Evolutionary conservation across 805 yeast species (phyloP), one percentile per base, ranked within the genome.

Genomic region (Blastobotrys attinorum): DNA sequence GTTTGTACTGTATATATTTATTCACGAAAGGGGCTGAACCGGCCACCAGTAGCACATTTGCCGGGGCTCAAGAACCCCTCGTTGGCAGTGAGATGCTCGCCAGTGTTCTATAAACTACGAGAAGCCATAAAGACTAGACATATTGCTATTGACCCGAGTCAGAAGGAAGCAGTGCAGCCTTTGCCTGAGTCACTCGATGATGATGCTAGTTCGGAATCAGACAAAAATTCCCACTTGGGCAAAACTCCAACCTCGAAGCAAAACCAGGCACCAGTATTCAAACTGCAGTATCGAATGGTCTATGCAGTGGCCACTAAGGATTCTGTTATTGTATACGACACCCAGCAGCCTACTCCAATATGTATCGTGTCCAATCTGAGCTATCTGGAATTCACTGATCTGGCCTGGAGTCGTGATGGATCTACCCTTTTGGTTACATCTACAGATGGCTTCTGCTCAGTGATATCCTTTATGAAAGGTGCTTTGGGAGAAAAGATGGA

Each of bases 261-360:
- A 10, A 5, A 18, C 10, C 23, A 40, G 22, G 39, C 44, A 8
- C 61, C 67, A 1, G 72, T 71, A 11, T 72, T 86, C 47, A 62
- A 67, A 3, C 62, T 89, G 37, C 83, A 86, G 1, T 88, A 92
- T 57, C 75, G 87, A 49, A 75, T 92, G 77, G 65, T 90, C 0
- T 89, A 83, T 65, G 97, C 97, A 0, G 83, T 92, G 16, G 97
- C 96, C 0, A 89, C 97, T 0, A 88, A 85, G 45, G 96, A 86
- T 58, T 74, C 89, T 11, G 82, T 92, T 10, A 56, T 82, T 6
- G 65, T 92, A 1, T 92, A 85, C 62, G 95, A 87, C 52, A 90
- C 97, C 0, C 83, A 80, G 49, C 69, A 71, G 25, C 55, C 69
- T 21, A 62, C 71, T 44, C 95, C 97, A 2, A 55, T 92, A 18